Conservation (phyloP, 2,329 filamentous ascomycete species). For the Bipolaris bicolor region DNA sequence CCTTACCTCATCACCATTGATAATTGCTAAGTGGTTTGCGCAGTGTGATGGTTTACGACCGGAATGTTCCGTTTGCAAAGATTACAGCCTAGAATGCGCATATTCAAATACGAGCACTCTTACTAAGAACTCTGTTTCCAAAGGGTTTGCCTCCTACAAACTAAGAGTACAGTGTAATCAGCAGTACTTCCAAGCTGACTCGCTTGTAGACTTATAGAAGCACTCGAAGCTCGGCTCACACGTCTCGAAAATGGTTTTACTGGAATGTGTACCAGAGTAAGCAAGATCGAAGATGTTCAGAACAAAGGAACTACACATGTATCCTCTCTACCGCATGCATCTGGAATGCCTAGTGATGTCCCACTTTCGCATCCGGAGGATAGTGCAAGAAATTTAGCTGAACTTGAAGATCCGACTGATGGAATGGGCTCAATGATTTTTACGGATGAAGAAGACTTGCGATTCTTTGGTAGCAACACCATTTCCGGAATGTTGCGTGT, state of each 20-base stretch:
- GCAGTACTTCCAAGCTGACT: not conserved
- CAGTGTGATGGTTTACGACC: slow-evolving; percentile 55
- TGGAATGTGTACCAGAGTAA: slow-evolving; percentile 6
- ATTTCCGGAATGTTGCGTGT: not conserved
- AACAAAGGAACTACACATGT: not conserved
- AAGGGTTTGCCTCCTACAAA: slow-evolving; percentile 38
- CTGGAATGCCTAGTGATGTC: not conserved
- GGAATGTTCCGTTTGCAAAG: slow-evolving; percentile 51
- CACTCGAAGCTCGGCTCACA: slow-evolving; percentile 9
- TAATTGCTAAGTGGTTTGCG: not conserved
- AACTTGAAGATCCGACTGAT: slow-evolving; percentile 41
- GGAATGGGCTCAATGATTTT: slow-evolving; percentile 48
- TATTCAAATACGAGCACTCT: slow-evolving; percentile 49
- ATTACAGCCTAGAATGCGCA: slow-evolving; percentile 53
- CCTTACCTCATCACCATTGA: not conserved
- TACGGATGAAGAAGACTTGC: slow-evolving; percentile 47
- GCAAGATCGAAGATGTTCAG: slow-evolving; percentile 2
- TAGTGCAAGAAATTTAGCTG: slow-evolving; percentile 12
- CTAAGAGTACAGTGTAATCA: not conserved
- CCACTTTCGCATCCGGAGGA: not conserved
- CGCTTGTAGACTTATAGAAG: slow-evolving; percentile 4
- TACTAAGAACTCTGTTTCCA: slow-evolving; percentile 50
- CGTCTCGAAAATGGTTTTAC: slow-evolving; percentile 8
- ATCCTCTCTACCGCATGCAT: not conserved
- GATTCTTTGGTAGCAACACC: slow-evolving; percentile 45